These are phyloP conservation scores for Cyclotella cryptica DNA, from an alignment of 108 stramenopile genomes.

Conservation along the genomic window DNA sequence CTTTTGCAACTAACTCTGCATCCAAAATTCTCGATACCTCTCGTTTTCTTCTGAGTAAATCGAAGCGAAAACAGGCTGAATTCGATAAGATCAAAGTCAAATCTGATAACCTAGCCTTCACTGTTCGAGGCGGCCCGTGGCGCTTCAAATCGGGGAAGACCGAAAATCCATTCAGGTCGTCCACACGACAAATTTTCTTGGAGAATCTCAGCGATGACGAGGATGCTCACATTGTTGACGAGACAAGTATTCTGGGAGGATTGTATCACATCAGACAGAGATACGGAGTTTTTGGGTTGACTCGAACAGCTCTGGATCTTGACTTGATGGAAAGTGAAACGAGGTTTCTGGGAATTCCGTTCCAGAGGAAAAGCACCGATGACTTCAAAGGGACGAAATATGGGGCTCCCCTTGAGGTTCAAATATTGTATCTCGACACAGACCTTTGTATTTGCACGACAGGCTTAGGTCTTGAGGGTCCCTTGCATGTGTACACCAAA, in stretches of 20 bases:
- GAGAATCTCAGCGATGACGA: slow-evolving; percentile 63
- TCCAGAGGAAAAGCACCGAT: slow-evolving; percentile 24
- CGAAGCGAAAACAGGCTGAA: slow-evolving; percentile 30
- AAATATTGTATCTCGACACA: slow-evolving; percentile 64
- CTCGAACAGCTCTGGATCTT: slow-evolving; percentile 59
- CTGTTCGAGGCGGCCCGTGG: slow-evolving; percentile 47
- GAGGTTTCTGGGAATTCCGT: slow-evolving; percentile 28
- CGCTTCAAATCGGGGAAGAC: slow-evolving; percentile 47
- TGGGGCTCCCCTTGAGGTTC: slow-evolving; percentile 50
- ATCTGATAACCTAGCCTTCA: neutral
- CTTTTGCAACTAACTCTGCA: slow-evolving; percentile 62
- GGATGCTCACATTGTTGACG: slow-evolving; percentile 61
- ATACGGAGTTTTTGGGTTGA: slow-evolving; percentile 58
- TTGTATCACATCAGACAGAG: slow-evolving; percentile 32
- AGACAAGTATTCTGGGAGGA: slow-evolving; percentile 53
- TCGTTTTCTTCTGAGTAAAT: slow-evolving; percentile 60
- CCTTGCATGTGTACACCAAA: slow-evolving; percentile 69
- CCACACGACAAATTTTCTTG: slow-evolving; percentile 59
- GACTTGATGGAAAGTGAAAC: slow-evolving; percentile 47
- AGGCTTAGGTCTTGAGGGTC: slow-evolving; percentile 40
- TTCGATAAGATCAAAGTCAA: neutral
- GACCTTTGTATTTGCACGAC: slow-evolving; percentile 67
- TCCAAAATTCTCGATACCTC: slow-evolving; percentile 53
- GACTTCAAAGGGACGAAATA: slow-evolving; percentile 43
- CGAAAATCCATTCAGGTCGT: slow-evolving; percentile 57